Conservation (phyloP, 2,329 filamentous ascomycete genomes). For the Xylariaceae sp. region DNA sequence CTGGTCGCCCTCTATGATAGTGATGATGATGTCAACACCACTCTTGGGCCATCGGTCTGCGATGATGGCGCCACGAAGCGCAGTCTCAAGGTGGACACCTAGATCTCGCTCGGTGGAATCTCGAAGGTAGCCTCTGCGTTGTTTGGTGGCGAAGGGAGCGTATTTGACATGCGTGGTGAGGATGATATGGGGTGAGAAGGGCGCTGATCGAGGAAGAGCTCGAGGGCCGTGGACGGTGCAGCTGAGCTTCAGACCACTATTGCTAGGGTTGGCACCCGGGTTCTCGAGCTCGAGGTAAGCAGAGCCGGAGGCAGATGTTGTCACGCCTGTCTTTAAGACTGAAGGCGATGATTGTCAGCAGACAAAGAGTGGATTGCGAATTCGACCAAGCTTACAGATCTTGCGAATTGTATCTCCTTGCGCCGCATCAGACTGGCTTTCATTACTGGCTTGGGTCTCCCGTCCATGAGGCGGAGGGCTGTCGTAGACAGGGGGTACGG, state of each 20-base stretch:
- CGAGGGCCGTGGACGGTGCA: slow-evolving; percentile 92
- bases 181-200: slow-evolving; percentile 89
- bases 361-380: background rate
- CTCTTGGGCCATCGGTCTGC: slow-evolving; percentile 98
- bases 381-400: slow-evolving; percentile 63
- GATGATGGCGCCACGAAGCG: slow-evolving; percentile 82
- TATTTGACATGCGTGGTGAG: slow-evolving; percentile 95
- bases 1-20: slow-evolving; percentile 89
- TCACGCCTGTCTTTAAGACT: slow-evolving; percentile 85
- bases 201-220: slow-evolving; percentile 81
- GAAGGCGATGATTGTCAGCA: background rate
- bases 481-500: slow-evolving; percentile 69
- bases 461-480: slow-evolving; percentile 31
- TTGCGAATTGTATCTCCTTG: slow-evolving; percentile 68
- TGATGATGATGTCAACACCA: slow-evolving; percentile 90
- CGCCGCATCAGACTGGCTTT: slow-evolving; percentile 46
- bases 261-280: slow-evolving; percentile 40
- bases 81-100: slow-evolving; percentile 85
- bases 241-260: slow-evolving; percentile 79
- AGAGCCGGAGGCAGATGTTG: slow-evolving; percentile 89
- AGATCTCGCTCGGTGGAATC: slow-evolving; percentile 86
- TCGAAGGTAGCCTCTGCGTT: slow-evolving; percentile 78
- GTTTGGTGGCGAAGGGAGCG: slow-evolving; percentile 84
- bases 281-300: slow-evolving; percentile 72
- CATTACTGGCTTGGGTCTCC: slow-evolving; percentile 36